Base-by-base conservation (phyloP, 2,329 filamentous ascomycete genomes). In the Sclerotinia trifoliorum region DNA sequence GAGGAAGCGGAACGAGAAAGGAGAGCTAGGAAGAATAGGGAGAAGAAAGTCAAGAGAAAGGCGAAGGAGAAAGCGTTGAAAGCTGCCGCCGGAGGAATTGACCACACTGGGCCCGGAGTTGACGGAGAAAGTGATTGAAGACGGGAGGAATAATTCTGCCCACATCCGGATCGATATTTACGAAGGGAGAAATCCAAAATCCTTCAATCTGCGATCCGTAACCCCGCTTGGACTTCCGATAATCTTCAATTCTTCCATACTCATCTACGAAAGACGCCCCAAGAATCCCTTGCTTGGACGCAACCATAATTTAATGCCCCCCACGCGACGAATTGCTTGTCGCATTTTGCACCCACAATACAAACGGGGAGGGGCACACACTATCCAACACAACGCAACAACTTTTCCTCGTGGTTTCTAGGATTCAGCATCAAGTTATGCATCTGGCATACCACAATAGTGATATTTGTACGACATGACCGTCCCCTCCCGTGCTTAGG, bases 11-110 rank as follows among this genome's bases (percentile, higher is more conserved):
- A 87, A 42, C 82, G 80, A 73, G 85, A 88, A 67, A 88, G 88
- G 81, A 87, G 87, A 80, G 87, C 87, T 78, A 81, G 85, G 71
- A 75, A 87, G 71, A 89, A 89, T 72, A 78, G 85, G 68, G 77
- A 83, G 73, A 88, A 85, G 80, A 88, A 89, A 79, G 72, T 88
- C 70, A 85, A 86, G 77, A 81, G 82, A 74, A 82, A 83, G 73
- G 81, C 83, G 55, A 88, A 88, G 78, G 85, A 83, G 71, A 86
- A 82, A 75, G 83, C 83, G 73, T 80, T 81, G 78, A 88, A 86
- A 73, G 72, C 77, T 74, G 75, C 61, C 11, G 11, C 32, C 13
- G 60, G 67, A 35, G 54, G 51, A 46, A 39, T n/a, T 49, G 5
- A 55, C 17, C 62, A 60, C 21, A 42, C 24, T 17, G 44, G 42